These are phyloP conservation scores for Clavispora santaluciae DNA, from an alignment of 805 yeast species.

Conservation along the genomic window DNA sequence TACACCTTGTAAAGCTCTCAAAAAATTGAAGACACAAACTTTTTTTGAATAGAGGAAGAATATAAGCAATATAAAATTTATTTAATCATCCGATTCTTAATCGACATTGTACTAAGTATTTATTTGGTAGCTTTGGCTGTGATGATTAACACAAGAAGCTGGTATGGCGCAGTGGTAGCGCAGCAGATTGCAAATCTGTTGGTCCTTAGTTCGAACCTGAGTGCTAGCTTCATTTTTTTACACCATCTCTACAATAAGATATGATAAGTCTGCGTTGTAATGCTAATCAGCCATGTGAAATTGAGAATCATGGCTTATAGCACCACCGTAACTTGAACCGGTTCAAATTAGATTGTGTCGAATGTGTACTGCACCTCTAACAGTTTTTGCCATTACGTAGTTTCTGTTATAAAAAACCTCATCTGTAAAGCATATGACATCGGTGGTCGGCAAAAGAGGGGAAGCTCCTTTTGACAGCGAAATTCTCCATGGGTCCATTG, in stretches of 20 bases:
- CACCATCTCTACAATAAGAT: not conserved
- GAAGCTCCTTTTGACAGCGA: not conserved
- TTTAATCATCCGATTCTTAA: too few species aligned
- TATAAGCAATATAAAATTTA: not conserved
- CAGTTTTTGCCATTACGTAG: not conserved
- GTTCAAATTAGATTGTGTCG: too few species aligned
- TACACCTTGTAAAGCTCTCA: too few species aligned
- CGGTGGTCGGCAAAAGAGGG: not conserved
- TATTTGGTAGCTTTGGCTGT: too few species aligned
- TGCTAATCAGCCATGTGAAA: too few species aligned
- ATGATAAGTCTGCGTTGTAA: too few species aligned
- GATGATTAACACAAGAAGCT: too few species aligned
- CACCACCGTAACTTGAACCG: too few species aligned
- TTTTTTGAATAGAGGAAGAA: not conserved
- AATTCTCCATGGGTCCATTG: not conserved
- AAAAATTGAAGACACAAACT: too few species aligned
- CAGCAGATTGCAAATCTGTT: conserved; percentile 98
- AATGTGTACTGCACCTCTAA: not conserved
- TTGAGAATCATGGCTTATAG: too few species aligned
- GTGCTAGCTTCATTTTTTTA: conserved; percentile 56
- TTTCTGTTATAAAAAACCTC: too few species aligned
- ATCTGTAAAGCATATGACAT: not conserved
- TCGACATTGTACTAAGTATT: too few species aligned
- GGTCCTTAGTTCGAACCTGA: conserved; percentile 98
- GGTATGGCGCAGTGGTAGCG: conserved; percentile 97